Conservation (phyloP, 2,329 filamentous ascomycete genomes). For the Colletotrichum eleusines region DNA sequence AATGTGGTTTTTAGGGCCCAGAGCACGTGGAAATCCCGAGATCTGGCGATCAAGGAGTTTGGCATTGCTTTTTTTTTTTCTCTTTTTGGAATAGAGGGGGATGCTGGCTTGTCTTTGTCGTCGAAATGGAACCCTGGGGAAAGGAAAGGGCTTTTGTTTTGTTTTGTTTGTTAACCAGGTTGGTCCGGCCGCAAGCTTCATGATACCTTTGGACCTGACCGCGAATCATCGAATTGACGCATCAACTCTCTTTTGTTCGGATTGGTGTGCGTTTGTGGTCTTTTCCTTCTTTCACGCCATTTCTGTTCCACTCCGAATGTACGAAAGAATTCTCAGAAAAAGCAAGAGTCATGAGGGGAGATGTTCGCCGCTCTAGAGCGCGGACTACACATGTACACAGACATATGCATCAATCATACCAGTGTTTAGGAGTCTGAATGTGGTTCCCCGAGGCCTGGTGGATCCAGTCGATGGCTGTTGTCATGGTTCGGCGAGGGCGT, state of each 20-base stretch:
- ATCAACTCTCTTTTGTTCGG: conserved; percentile 34
- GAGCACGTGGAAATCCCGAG: not conserved
- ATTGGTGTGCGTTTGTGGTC: conserved; percentile 15
- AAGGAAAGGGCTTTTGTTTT: conserved; percentile 15
- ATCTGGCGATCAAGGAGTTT: conserved; percentile 39
- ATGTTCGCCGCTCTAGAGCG: conserved; percentile 5
- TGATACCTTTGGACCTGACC: conserved; percentile 41
- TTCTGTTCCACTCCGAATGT: conserved; percentile 22
- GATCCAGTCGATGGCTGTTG: not conserved
- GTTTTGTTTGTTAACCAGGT: conserved; percentile 12
- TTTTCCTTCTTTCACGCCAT: not conserved
- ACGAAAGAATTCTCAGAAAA: conserved; percentile 17
- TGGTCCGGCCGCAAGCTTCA: conserved; percentile 39
- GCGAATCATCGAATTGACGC: conserved; percentile 38
- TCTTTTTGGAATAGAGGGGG: conserved; percentile 36
- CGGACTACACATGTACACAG: conserved; percentile 30
- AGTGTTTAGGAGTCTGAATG: not conserved
- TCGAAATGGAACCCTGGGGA: conserved; percentile 22
- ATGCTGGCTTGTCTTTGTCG: conserved; percentile 24
- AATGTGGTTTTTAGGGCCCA: conserved; percentile 27
- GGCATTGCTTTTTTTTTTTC: conserved; percentile 19
- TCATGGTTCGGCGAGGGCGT: too few species aligned
- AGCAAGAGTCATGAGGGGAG: conserved; percentile 3
- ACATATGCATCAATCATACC: conserved; percentile 35
- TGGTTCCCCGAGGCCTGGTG: not conserved